Conservation (phyloP, 805 yeast genomes). For the Teunomyces barrocoloradensis region DNA sequence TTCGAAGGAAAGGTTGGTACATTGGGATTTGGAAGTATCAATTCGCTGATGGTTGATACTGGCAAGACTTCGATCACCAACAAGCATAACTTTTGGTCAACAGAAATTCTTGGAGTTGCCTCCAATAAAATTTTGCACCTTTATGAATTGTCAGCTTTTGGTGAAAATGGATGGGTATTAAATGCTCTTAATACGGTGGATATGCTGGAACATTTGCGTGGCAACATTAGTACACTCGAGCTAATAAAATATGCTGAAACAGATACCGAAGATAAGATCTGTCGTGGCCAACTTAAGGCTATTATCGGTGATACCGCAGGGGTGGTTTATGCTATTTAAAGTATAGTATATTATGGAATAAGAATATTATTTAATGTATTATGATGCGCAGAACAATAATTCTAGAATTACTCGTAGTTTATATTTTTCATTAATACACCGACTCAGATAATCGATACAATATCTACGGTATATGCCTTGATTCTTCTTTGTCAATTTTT, state of each 20-base stretch:
- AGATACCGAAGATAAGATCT: conserved; percentile 35
- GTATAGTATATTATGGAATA: neutral
- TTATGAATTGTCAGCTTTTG: conserved; percentile 18
- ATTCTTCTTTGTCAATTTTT: too few species aligned
- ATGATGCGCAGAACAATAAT: neutral
- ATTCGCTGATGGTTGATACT: conserved; percentile 25
- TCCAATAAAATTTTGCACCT: conserved; percentile 17
- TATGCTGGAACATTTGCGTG: conserved; percentile 5
- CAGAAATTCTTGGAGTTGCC: conserved; percentile 32
- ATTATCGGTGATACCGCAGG: conserved; percentile 57
- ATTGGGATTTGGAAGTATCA: conserved; percentile 29
- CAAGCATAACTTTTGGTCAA: conserved; percentile 37
- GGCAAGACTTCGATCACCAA: conserved; percentile 17
- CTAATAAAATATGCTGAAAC: conserved; percentile 26
- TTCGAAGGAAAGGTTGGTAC: conserved; percentile 18
- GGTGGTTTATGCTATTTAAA: conserved; percentile 35
- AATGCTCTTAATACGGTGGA: neutral
- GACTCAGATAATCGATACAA: too few species aligned
- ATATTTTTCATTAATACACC: too few species aligned
- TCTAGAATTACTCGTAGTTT: neutral
- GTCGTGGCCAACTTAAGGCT: conserved; percentile 38
- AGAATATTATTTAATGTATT: neutral
- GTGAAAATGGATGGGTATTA: conserved; percentile 13
- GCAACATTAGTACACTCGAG: conserved; percentile 28
- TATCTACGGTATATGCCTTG: too few species aligned